Conservation (phyloP, 257 asterid genomes). For the Coffea canephora region DNA sequence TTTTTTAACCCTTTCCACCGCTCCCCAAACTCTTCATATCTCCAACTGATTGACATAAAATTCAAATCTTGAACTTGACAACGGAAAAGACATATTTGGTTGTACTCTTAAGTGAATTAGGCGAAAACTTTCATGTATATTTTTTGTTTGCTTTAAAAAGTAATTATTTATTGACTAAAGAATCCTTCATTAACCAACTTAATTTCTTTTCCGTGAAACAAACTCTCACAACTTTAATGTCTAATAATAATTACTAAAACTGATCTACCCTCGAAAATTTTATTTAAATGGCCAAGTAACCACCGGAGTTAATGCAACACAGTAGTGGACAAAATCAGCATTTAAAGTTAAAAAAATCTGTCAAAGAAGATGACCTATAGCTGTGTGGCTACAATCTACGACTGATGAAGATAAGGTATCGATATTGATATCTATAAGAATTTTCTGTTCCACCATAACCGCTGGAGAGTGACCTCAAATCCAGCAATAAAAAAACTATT, state of each 20-base stretch:
- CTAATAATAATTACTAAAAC: not conserved
- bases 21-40: too few species aligned
- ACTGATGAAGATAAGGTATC: slow-evolving; percentile 1
- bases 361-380: slow-evolving; percentile 9
- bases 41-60: too few species aligned
- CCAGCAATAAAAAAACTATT: not conserved
- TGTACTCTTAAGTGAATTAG: too few species aligned
- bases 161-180: too few species aligned
- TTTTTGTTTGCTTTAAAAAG: too few species aligned
- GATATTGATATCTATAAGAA: not conserved
- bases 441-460: slow-evolving; percentile 8
- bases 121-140: too few species aligned
- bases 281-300: not conserved
- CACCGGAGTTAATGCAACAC: not conserved
- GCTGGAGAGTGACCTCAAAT: slow-evolving; percentile 16
- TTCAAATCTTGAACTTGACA: too few species aligned
- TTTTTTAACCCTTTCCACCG: too few species aligned
- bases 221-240: too few species aligned
- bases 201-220: too few species aligned
- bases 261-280: not conserved
- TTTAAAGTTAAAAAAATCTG: not conserved
- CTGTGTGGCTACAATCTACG: not conserved
- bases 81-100: too few species aligned
- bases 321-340: slow-evolving; percentile 3
- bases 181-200: too few species aligned